Conservation (phyloP, 768 basidiomycete genomes). For the Lactarius psammicola region DNA sequence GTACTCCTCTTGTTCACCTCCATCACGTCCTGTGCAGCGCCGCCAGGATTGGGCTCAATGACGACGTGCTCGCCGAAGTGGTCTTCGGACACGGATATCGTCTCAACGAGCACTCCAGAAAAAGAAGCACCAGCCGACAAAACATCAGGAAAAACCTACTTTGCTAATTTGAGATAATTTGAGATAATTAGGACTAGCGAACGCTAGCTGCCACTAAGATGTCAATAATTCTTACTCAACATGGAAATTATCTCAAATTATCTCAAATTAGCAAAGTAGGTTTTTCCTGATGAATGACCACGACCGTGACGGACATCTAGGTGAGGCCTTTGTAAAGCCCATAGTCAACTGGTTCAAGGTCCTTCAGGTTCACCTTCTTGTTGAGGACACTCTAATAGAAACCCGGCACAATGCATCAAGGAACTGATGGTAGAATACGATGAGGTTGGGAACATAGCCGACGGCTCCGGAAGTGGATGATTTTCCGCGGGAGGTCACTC, state of each 20-base stretch:
- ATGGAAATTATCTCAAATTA: too few species aligned
- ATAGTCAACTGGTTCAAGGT: too few species aligned
- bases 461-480: constrained; percentile 87
- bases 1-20: constrained; percentile 74
- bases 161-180: too few species aligned
- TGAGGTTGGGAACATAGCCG: constrained; percentile 69
- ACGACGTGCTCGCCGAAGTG: constrained; percentile 70
- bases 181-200: too few species aligned
- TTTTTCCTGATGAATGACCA: too few species aligned
- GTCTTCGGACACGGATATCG: constrained; percentile 68
- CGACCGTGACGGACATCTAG: constrained; percentile 50
- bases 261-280: too few species aligned
- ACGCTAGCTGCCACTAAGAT: too few species aligned
- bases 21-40: constrained; percentile 60
- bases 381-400: too few species aligned
- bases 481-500: constrained; percentile 86
- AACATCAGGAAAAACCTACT: too few species aligned
- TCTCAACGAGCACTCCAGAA: constrained; percentile 62
- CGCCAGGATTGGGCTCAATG: constrained; percentile 62
- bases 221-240: too few species aligned
- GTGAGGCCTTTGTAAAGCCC: constrained; percentile 53
- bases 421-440: constrained; percentile 61
- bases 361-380: too few species aligned
- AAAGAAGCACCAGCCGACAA: constrained; percentile 15
- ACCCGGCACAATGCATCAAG: too few species aligned